These are phyloP conservation scores for Aspergillus unguis DNA, from an alignment of 2,329 filamentous ascomycete species.

Conservation along the genomic window DNA sequence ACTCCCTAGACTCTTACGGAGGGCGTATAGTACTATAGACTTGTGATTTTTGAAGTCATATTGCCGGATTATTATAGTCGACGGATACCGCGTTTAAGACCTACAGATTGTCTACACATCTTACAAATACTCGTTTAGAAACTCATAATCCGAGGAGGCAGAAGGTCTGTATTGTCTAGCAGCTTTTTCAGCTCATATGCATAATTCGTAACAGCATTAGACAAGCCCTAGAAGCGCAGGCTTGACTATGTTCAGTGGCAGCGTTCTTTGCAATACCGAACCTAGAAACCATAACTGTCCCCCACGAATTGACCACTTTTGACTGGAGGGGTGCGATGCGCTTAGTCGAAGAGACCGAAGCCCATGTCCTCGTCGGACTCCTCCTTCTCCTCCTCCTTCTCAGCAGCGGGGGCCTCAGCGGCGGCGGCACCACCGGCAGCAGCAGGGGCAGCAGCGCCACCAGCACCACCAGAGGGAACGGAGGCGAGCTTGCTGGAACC, in stretches of 20 bases:
- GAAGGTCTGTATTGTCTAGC: slow-evolving; percentile 37
- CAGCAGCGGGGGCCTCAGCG: slow-evolving; percentile 64
- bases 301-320: slow-evolving; percentile 62
- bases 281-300: slow-evolving; percentile 41
- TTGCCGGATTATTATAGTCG: no score
- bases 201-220: slow-evolving; percentile 38
- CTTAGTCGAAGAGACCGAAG: slow-evolving; percentile 66
- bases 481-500: slow-evolving; percentile 93
- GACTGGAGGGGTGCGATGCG: slow-evolving; percentile 22
- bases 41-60: no score
- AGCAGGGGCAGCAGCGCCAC: slow-evolving; percentile 45
- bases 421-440: slow-evolving; percentile 65
- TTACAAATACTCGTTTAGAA: slow-evolving; percentile 6
- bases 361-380: slow-evolving; percentile 74
- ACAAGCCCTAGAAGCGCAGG: slow-evolving; percentile 31
- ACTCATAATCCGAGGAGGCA: slow-evolving; percentile 23
- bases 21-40: no score
- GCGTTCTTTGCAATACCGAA: slow-evolving; percentile 29
- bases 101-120: neutral
- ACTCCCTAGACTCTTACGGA: no score
- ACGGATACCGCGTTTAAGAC: no score
- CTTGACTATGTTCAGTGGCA: slow-evolving; percentile 27
- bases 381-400: slow-evolving; percentile 72
- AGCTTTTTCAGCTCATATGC: slow-evolving; percentile 33
- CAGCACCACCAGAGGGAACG: slow-evolving; percentile 85